Evolutionary conservation across 2,329 filamentous ascomycete species (phyloP).

Genomic region (Pseudogymnoascus sp.): DNA sequence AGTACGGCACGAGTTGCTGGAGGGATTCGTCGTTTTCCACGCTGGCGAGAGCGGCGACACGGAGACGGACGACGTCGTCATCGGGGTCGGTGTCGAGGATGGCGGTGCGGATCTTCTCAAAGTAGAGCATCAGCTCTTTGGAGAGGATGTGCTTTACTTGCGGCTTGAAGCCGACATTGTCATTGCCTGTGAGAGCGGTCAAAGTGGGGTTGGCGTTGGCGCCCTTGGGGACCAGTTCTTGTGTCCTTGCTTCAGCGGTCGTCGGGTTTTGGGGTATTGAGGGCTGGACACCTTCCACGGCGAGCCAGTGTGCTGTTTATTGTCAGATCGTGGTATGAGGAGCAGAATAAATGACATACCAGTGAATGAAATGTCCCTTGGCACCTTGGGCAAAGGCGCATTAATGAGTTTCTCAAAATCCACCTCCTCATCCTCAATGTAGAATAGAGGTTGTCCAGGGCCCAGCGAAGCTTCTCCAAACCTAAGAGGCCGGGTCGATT

Average conservation of each 20-base stretch:
- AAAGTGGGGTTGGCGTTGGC: conserved; percentile 79
- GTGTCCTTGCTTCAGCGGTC: conserved; percentile 69
- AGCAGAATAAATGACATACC: conserved; percentile 42
- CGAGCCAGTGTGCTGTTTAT: conserved; percentile 79
- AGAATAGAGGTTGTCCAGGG: conserved; percentile 89
- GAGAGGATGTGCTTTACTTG: conserved; percentile 93
- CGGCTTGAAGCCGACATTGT: conserved; percentile 77
- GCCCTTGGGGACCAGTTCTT: conserved; percentile 84
- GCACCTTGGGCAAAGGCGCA: conserved; percentile 87
- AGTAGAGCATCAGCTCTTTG: conserved; percentile 93
- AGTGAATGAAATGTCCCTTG: conserved; percentile 85
- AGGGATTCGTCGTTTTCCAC: conserved; percentile 83
- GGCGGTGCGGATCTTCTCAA: conserved; percentile 86
- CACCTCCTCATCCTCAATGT: conserved; percentile 96
- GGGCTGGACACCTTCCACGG: conserved; percentile 93
- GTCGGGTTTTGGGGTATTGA: conserved; percentile 95
- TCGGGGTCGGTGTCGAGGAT: conserved; percentile 83
- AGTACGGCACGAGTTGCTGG: conserved; percentile 93
- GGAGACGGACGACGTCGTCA: conserved; percentile 62
- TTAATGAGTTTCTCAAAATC: conserved; percentile 99
- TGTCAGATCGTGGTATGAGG: conserved; percentile 11
- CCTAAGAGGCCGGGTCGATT: conserved; percentile 77
- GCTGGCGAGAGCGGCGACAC: conserved; percentile 76
- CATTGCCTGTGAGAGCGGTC: conserved; percentile 73
- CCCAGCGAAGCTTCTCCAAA: conserved; percentile 93